Base-by-base conservation (phyloP, 192 early-diverging fungal genomes). In the Backusella circina region DNA sequence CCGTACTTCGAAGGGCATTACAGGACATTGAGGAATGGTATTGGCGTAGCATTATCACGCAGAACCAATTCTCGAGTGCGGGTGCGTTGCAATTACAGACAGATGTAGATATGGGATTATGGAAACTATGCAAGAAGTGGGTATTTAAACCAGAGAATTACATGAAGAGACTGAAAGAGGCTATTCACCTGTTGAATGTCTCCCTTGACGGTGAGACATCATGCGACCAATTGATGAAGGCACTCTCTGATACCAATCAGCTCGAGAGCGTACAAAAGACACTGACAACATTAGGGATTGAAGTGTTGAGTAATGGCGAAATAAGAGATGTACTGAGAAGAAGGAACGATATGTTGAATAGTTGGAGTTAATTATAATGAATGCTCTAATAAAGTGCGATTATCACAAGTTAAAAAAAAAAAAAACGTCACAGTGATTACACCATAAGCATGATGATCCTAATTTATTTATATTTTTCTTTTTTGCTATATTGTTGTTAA, bases 111-210 rank as follows among this genome's bases (percentile, higher is more conserved):
- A 76, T 84, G 30, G 88, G 88, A 6, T 47, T 89, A 41, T 86
- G 83, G 77, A 78, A 73, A 30, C 66, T 84, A 2, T 79, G 83
- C 21, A 75, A 79, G 23, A 15, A 75, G 18, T 86, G 84, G 84
- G 79, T 86, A n/a, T 82, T 79, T 35, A 83, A 83, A 50, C 83
- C 86, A 0, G 86, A 89, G 71, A 89, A 84, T 74, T 86, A 85
- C 38, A 84, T 74, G 6, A 80, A 66, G 54, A 81, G 80, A 44
- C 37, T 82, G 12, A 82, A 82, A 33, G 80, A 77, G 37, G 64
- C 80, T 15, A 32, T 75, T 13, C 28, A 74, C 8, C 39, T 82
- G 15, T 37, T 82, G 26, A 78, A 74, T 28, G 39, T 82, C 2
- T 35, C 80, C 3, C 61, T 73, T 39, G 28, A 15, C 33, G 41